These are phyloP conservation scores for Trichoderma cornu-damae DNA, from an alignment of 2,329 filamentous ascomycete species.

Conservation along the genomic window DNA sequence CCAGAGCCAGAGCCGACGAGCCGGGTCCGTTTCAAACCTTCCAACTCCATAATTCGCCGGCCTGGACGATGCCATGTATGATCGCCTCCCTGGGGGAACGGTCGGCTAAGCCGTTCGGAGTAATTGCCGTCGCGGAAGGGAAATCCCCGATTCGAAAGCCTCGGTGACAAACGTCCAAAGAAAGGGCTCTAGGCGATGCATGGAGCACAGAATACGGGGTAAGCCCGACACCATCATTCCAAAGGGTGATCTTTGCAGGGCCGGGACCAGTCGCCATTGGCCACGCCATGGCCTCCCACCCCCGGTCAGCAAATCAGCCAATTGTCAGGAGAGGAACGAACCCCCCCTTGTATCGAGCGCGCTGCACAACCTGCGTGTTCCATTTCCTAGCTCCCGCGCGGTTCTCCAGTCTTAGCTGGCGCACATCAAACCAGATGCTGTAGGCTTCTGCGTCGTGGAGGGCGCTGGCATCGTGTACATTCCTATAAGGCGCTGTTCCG, in stretches of 20 bases:
- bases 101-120: constrained; percentile 2
- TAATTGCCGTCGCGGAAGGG: constrained; percentile 1
- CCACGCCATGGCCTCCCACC: constrained; percentile 1
- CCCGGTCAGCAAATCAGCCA: background rate
- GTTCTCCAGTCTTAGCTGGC: constrained; percentile 16
- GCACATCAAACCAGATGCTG: constrained; percentile 4
- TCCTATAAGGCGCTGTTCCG: background rate
- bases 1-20: background rate
- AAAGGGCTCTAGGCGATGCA: constrained; percentile 9
- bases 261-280: constrained; percentile 9
- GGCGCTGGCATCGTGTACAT: background rate
- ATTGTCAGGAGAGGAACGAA: constrained; percentile 8
- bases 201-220: constrained; percentile 1
- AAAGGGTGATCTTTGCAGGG: background rate
- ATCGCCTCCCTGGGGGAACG: background rate
- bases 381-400: constrained; percentile 14
- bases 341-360: background rate
- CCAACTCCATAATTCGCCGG: background rate
- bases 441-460: constrained; percentile 1
- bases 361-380: constrained; percentile 6
- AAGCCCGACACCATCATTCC: background rate
- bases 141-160: constrained; percentile 6
- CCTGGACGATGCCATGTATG: background rate
- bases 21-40: background rate
- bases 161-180: background rate